Conservation (phyloP, 768 basidiomycete genomes). For the Naganishia antarctica region DNA sequence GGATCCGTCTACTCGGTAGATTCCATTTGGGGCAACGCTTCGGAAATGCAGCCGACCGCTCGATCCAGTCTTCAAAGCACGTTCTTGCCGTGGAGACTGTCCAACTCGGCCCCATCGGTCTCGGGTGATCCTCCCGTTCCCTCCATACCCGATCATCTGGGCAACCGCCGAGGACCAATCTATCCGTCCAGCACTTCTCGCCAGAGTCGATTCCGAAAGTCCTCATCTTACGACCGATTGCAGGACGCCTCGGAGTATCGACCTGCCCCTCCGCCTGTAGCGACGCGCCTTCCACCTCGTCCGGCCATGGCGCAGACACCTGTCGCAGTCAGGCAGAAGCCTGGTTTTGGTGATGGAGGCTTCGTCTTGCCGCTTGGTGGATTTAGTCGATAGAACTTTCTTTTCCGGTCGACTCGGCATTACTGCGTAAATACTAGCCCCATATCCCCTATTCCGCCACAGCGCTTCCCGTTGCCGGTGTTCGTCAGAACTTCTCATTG, state of each 20-base stretch:
- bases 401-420: too few species aligned
- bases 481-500: too few species aligned
- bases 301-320: constrained; percentile 12
- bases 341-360: constrained; percentile 8
- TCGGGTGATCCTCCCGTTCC: neutral
- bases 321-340: constrained; percentile 7
- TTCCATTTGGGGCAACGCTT: constrained; percentile 19
- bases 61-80: constrained; percentile 2
- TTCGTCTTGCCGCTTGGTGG: constrained; percentile 12
- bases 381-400: neutral
- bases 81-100: constrained; percentile 1
- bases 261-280: neutral
- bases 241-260: neutral
- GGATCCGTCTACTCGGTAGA: constrained; percentile 14
- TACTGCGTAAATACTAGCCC: too few species aligned
- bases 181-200: constrained; percentile 3
- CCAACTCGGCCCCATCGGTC: too few species aligned
- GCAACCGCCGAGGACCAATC: neutral
- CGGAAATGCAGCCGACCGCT: constrained; percentile 8
- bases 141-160: constrained; percentile 3
- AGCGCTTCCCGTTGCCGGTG: too few species aligned
- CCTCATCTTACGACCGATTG: constrained; percentile 9
- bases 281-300: neutral
- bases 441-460: too few species aligned
- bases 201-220: neutral